Evolutionary conservation across 1,284 basidiomycete genomes (phyloP), one percentile per base, ranked within the genome.

Genomic region (Papiliotrema terrestris): DNA sequence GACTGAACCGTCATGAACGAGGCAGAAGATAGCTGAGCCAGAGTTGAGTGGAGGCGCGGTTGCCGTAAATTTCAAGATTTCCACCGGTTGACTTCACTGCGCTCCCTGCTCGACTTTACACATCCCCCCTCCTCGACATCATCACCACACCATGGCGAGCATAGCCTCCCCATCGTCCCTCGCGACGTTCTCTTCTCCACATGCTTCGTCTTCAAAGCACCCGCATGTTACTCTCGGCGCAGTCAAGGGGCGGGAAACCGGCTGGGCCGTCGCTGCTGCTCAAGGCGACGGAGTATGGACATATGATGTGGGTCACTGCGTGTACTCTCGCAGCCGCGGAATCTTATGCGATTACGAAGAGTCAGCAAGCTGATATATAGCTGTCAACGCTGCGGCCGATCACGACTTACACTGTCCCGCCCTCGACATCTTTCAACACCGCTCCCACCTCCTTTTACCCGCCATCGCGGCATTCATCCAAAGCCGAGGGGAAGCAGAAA

Each of bases 241-340:
- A 1, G 74, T 77, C 3, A 43, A 60, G 15, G 69, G 69, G 3
- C 66, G 66, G 23, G 58, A 68, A 42, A 58, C 60, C 3, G 49
- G 60, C 47, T 58, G 67, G 47, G 72, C 72, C 0, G 72, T 77
- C 0, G 71, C 72, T 35, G 74, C 73, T 38, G 76, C 76, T 37
- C 70, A 71, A 59, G 76, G 74, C 3, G 74, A 75, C 57, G 76
- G 74, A 3, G 58, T 77, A 17, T 77, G 76, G 76, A 76, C 73
- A 1, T 75, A 77, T 52, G 74, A 77, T 58, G 76, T 77, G 65
- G 66, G 75, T 63, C 15, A 11, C 23, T 32, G 20, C 0, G 3
- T 11, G 5, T 20, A 14, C 8, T 45, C 5, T 19, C 19, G 8
- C 13, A 9, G 49, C 32, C 15, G 15, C 25, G 29, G 17, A 20